A percentile compares a stretch with the other conserved stretches of the same genome.
phyloP scores from a whole-genome alignment of 345 rosid genomes.

The Corymbia maculata region DNA sequence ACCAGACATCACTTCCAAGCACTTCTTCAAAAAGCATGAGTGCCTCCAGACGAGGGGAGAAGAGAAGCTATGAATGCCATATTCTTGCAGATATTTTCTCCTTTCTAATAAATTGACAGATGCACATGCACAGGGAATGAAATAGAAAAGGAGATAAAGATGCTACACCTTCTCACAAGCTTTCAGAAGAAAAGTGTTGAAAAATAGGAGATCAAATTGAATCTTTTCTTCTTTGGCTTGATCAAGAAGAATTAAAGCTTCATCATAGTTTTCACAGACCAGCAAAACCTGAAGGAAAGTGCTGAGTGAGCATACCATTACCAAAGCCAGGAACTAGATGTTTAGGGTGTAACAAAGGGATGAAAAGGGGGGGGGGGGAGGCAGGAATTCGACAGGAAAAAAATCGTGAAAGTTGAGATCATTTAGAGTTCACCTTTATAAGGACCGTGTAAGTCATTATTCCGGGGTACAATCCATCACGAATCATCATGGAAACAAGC shows the following conservation, averaged over 20 bases:
- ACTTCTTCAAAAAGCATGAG: neutral
- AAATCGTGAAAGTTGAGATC: neutral
- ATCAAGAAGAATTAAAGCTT: slow-evolving; percentile 47
- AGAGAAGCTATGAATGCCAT: neutral
- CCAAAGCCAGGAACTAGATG: neutral
- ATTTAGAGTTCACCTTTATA: slow-evolving; percentile 34
- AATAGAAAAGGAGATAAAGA: neutral
- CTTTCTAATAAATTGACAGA: neutral
- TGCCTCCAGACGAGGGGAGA: neutral
- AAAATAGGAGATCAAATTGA: slow-evolving; percentile 40
- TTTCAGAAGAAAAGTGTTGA: slow-evolving; percentile 50
- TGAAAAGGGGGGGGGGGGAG: accelerated
- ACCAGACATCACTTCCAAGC: neutral
- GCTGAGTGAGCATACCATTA: neutral
- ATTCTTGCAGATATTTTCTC: neutral
- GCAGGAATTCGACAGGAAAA: neutral
- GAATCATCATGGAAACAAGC: slow-evolving; percentile 68
- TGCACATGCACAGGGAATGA: neutral
- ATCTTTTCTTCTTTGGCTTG: slow-evolving; percentile 34
- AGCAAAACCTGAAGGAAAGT: slow-evolving; percentile 38
- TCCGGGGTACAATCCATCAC: slow-evolving; percentile 49
- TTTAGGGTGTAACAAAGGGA: neutral
- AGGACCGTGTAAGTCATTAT: slow-evolving; percentile 39
- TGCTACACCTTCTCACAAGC: slow-evolving; percentile 39
- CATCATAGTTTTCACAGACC: slow-evolving; percentile 36